Evolutionary conservation across 345 rosid species (phyloP), one percentile per base, ranked within the genome.

Genomic region (Eucalyptus tenuipes): DNA sequence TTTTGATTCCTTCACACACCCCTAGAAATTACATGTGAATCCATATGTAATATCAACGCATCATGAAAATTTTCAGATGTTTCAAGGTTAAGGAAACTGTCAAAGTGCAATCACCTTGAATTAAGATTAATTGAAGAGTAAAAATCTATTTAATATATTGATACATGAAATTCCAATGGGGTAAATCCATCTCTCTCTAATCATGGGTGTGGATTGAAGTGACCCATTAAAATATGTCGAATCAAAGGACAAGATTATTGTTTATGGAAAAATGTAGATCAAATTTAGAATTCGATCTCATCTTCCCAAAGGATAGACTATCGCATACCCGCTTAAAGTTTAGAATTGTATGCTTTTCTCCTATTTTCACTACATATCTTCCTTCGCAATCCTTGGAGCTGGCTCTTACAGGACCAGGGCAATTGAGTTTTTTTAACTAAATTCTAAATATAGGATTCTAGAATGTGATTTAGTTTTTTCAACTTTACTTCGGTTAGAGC

Each of bases 241-340:
- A 66, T 66, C 75, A 31, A 66, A 66, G 15, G 40, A 66, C 4
- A 2, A n/a, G 1, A 15, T 4, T 0, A n/a, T n/a, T 64, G 5
- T 64, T 16, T n/a, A 64, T 0, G 5, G 10, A 16, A 31, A 64
- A n/a, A 3, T n/a, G 0, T n/a, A 29, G 10, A 3, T 31, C 7
- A 0, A n/a, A n/a, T 7, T 64, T 64, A 64, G 10, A n/a, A 64
- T n/a, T 64, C 40, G 40, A 61, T 61, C 33, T 29, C 3, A 0
- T 29, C 71, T 29, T 61, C 33, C 8, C 7, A 13, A 61, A 61
- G 16, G 29, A 13, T 29, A 61, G 8, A 4, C 2, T 61, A 29
- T 61, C 4, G 0, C 1, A 0, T 61, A 4, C 17, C 0, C 3
- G 1, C 8, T 0, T 61, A 61, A n/a, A 13, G 33, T 61, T 13